Evolutionary conservation across 2,329 filamentous ascomycete species (phyloP), one percentile per base, ranked within the genome.

Genomic region (Gliomastix tumulicola): DNA sequence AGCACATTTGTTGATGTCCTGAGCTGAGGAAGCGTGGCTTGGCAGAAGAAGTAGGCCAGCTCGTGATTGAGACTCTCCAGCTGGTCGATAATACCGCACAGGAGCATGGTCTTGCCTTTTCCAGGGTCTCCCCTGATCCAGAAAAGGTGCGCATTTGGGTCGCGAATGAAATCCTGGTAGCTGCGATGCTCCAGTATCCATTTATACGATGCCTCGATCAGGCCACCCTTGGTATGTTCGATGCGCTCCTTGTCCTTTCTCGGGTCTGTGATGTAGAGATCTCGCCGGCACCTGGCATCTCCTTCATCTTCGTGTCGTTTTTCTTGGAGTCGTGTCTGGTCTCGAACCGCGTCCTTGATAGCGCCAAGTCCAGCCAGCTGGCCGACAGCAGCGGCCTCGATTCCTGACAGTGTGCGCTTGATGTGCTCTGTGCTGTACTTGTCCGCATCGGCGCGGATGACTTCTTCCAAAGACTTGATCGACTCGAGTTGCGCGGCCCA

Each of bases 71-170:
- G 11, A 13, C 23, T 32, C 16, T 34, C 9, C 16, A 60, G 41
- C 32, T 61, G 46, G 37, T 60, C 32, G 31, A 62, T 50, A 23
- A 63, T 53, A 6, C 56, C 54, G 15, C 49, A 55, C 0, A 63
- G 41, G 7, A 64, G 41, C 57, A 64, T 63, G 1, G 60, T 64
- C 44, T 64, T 65, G 15, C 61, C 61, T 21, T 59, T 64, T 6
- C 62, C 60, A 2, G 60, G 52, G 22, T 52, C 55, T 1, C 57
- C 57, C 19, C 43, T 53, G 21, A 61, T 46, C 59, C 57, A 60
- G 6, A 63, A 50, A 17, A 60, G 34, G 1, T 35, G 39, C 19
- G n/a, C 40, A 0, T 45, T 22, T 2, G 21, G 5, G 3, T 43
- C 28, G 4, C 23, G 23, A n/a, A n/a, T n/a, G 23, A 35, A 50